Evolutionary conservation across 2,329 filamentous ascomycete genomes (phyloP).

Genomic region (Penicillium corylophilum): DNA sequence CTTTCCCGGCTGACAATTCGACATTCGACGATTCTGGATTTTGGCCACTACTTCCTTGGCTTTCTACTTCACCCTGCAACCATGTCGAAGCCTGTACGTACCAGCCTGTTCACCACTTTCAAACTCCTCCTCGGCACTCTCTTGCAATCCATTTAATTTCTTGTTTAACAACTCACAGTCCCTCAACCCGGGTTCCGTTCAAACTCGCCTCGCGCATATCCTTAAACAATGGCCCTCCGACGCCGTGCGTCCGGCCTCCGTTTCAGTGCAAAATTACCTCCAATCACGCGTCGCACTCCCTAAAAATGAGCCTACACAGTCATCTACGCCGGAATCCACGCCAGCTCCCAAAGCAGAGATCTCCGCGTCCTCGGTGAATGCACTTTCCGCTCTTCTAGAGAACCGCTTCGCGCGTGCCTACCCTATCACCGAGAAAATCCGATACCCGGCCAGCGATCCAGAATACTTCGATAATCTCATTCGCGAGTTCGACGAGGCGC

Average conservation of each 20-base stretch:
- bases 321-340: slow-evolving; percentile 14
- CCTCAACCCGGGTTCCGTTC: slow-evolving; percentile 29
- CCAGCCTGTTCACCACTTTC: not conserved
- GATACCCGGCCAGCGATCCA: slow-evolving; percentile 52
- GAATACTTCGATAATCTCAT: slow-evolving; percentile 54
- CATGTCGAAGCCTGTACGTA: slow-evolving; percentile 32
- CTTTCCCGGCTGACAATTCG: not conserved
- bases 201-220: slow-evolving; percentile 42
- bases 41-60: not conserved
- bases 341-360: slow-evolving; percentile 16
- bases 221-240: slow-evolving; percentile 48
- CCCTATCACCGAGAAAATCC: slow-evolving; percentile 47
- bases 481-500: slow-evolving; percentile 55
- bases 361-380: slow-evolving; percentile 51
- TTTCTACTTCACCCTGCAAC: slow-evolving; percentile 2
- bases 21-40: not conserved
- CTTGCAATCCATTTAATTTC: no score
- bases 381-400: slow-evolving; percentile 60
- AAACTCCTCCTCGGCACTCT: no score
- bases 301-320: slow-evolving; percentile 4
- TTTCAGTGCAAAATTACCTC: slow-evolving; percentile 47
- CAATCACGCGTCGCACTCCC: slow-evolving; percentile 30
- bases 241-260: slow-evolving; percentile 44
- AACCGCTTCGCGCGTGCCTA: slow-evolving; percentile 56
- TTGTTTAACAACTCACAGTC: slow-evolving; percentile 13